Base-by-base conservation (phyloP, 805 yeast species). In the Wickerhamiella azymoides region DNA sequence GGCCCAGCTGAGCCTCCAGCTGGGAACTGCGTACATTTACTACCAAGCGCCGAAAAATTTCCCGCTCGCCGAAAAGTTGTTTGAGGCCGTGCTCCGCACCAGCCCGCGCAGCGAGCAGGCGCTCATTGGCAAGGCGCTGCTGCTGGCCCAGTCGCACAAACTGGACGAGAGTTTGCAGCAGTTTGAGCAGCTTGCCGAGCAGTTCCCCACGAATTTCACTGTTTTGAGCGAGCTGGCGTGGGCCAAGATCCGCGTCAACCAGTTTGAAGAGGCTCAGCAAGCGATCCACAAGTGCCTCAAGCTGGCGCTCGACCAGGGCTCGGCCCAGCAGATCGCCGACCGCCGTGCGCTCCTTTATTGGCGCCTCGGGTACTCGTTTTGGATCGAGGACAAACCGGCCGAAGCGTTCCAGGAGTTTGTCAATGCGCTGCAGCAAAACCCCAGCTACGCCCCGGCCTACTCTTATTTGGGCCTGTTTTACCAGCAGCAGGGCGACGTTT, bases 11-110 rank as follows among this genome's bases (percentile, higher is more conserved):
- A 67, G 80, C 8, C 70, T 85, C 32, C 68, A 74, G 19, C 67
- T 84, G 46, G 97, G 92, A 0, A 73, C 78, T 0, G 71, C 81
- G 1, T 84, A 86, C 57, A 83, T 94, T 0, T 80, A 84, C 57
- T 73, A 79, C 56, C 95, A 89, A 59, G 82, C 96, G 0, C 98
- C 97, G 10, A 85, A 85, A 61, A 83, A 89, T 62, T 84, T 76
- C 56, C 68, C 74, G 2, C 69, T 79, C 21, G 97, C 98, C 0
- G 57, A 80, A 25, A 75, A 74, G 41, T 61, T 86, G 13, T 92
- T 80, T 60, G 80, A 81, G 32, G 64, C 68, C 19, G 75, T 86
- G 2, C 65, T 84, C 21, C 52, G 60, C 0, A 65, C 65, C 17
- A 64, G 65, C 26, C 70, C 72, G 4, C 54, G 60, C 4, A 75